phyloP scores from a whole-genome alignment of 2,329 filamentous ascomycete genomes.

The Macroventuria anomochaeta region DNA sequence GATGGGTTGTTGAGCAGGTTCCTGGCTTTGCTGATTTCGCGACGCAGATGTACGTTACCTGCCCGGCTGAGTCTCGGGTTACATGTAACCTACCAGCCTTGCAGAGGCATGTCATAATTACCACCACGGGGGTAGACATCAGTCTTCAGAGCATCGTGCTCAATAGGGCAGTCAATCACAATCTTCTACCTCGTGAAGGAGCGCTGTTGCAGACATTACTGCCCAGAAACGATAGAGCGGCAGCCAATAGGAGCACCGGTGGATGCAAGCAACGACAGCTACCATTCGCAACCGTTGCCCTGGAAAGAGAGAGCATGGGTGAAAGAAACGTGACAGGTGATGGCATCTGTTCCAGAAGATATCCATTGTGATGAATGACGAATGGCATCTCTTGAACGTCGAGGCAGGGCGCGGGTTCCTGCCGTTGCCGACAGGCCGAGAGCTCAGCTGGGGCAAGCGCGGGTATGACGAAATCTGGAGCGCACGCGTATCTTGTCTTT shows the following conservation, averaged over 20 bases:
- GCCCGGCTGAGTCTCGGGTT: neutral
- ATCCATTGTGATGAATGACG: neutral
- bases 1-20: neutral
- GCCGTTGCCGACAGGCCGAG: slow-evolving; percentile 13
- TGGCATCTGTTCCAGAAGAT: slow-evolving; percentile 1
- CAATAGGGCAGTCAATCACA: neutral
- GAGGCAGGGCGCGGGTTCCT: slow-evolving; percentile 13
- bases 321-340: neutral
- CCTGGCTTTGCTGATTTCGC: neutral
- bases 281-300: neutral
- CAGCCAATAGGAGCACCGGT: neutral
- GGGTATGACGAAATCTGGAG: slow-evolving; percentile 16
- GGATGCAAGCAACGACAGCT: neutral
- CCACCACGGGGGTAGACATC: neutral
- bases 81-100: neutral
- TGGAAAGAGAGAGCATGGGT: neutral
- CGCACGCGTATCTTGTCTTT: slow-evolving; percentile 17
- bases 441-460: slow-evolving; percentile 16
- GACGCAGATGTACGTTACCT: neutral
- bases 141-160: neutral
- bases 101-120: neutral
- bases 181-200: neutral
- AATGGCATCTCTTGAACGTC: slow-evolving; percentile 6
- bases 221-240: neutral
- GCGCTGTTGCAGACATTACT: neutral